Conservation (phyloP, 2,329 filamentous ascomycete species). For the Trichoderma gracile region DNA sequence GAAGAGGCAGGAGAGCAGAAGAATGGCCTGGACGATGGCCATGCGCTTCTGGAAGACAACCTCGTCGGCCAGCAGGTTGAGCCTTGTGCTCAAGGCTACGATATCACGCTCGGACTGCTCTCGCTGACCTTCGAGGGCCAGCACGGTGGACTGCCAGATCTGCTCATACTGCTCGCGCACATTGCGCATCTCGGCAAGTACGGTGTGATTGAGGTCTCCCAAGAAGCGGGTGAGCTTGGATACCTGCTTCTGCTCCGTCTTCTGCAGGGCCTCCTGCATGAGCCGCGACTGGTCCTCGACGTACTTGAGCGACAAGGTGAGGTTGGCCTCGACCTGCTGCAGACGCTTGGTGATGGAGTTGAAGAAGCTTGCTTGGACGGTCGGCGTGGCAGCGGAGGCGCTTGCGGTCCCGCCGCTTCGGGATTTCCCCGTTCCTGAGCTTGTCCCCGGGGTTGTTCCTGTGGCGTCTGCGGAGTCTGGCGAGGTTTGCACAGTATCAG, state of each 20-base stretch:
- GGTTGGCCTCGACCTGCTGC: conserved; percentile 87
- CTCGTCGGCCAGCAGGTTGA: conserved; percentile 92
- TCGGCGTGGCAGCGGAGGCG: conserved; percentile 56
- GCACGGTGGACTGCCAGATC: conserved; percentile 92
- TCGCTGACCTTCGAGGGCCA: conserved; percentile 85
- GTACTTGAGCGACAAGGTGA: conserved; percentile 89
- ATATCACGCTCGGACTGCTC: conserved; percentile 83
- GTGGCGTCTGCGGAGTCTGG: conserved; percentile 4
- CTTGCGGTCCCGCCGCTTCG: conserved; percentile 35
- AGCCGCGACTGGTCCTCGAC: conserved; percentile 95
- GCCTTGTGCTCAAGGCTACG: conserved; percentile 73
- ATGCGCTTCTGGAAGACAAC: conserved; percentile 85
- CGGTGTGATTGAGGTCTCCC: conserved; percentile 81
- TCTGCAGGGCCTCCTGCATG: conserved; percentile 80
- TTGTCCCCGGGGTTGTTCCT: not conserved
- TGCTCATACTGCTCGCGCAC: conserved; percentile 90
- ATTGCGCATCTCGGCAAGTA: conserved; percentile 74
- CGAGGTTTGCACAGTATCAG: not conserved
- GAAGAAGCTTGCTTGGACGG: conserved; percentile 96
- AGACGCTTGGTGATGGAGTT: conserved; percentile 93
- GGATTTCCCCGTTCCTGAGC: not conserved
- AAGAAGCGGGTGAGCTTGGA: conserved; percentile 81
- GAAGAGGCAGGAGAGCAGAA: conserved; percentile 82
- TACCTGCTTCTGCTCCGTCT: conserved; percentile 84
- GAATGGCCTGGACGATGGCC: conserved; percentile 85